These are phyloP conservation scores for Sclerotinia trifoliorum DNA, from an alignment of 2,329 filamentous ascomycete species.

Conservation along the genomic window DNA sequence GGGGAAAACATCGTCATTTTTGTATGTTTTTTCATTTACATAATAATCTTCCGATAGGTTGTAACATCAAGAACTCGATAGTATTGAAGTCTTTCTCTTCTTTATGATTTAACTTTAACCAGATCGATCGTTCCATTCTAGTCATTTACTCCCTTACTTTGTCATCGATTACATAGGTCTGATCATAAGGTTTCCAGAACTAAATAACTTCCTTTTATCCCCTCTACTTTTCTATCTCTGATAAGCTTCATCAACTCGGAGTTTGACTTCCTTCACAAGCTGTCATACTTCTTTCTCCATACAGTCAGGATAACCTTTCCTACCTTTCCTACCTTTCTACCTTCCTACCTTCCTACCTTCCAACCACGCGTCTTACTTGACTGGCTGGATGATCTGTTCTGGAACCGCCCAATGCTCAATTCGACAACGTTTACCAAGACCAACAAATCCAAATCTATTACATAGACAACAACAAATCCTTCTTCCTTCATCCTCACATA, in stretches of 20 bases:
- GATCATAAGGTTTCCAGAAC: background rate
- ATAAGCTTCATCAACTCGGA: background rate
- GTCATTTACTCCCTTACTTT: background rate
- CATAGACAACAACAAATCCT: conserved; percentile 7
- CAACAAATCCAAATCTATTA: conserved; percentile 9
- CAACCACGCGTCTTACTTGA: background rate
- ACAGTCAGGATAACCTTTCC: background rate
- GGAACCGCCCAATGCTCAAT: conserved; percentile 12
- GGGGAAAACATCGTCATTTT: background rate
- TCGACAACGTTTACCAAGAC: conserved; percentile 10
- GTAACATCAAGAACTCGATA: background rate
- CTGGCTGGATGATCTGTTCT: conserved; percentile 22
- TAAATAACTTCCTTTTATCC: background rate
- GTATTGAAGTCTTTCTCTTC: background rate
- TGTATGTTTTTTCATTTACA: conserved; percentile 1
- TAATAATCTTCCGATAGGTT: conserved; percentile 1
- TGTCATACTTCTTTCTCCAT: background rate
- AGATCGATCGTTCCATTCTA: background rate
- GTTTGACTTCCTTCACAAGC: background rate
- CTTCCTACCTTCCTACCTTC: background rate
- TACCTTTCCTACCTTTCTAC: background rate
- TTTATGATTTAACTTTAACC: background rate
- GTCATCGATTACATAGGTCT: background rate
- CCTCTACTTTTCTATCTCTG: background rate
- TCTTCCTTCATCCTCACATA: conserved; percentile 5